Percentiles rank a stretch among this genome's conserved stretches.
phyloP scores from a whole-genome alignment of 106 monocot genomes.

The Apostasia ramifera region DNA sequence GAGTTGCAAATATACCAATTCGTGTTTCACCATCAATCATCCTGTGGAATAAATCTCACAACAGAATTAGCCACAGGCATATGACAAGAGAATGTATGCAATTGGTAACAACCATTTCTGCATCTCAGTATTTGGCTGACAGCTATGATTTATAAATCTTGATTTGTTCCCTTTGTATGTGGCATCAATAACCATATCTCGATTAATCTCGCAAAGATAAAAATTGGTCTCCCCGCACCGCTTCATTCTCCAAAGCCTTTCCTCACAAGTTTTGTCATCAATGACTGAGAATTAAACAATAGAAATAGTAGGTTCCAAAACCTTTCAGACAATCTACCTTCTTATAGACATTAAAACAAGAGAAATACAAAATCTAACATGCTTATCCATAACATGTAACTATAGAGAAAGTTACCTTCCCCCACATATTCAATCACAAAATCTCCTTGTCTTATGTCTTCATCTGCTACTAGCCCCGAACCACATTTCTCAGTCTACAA shows the following conservation, averaged over 20 bases:
- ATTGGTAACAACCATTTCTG: slow-evolving; percentile 83
- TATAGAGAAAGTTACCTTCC: slow-evolving; percentile 52
- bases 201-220: slow-evolving; percentile 91
- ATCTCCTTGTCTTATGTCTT: slow-evolving; percentile 88
- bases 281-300: slow-evolving; percentile 42
- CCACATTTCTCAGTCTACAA: slow-evolving; percentile 93
- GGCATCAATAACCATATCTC: slow-evolving; percentile 99
- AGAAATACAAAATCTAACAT: slow-evolving; percentile 30
- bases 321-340: not conserved
- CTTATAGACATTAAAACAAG: not conserved
- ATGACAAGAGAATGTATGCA: not conserved
- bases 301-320: not conserved
- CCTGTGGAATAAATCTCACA: slow-evolving; percentile 40
- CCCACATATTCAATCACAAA: slow-evolving; percentile 97
- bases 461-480: slow-evolving; percentile 65
- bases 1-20: slow-evolving; percentile 94
- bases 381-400: slow-evolving; percentile 43
- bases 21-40: slow-evolving; percentile 89
- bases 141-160: slow-evolving; percentile 96
- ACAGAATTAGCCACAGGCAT: slow-evolving; percentile 3
- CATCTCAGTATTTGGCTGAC: slow-evolving; percentile 98
- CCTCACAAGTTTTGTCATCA: slow-evolving; percentile 98
- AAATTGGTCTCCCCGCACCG: slow-evolving; percentile 82
- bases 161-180: slow-evolving; percentile 97
- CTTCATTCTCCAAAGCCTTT: slow-evolving; percentile 97